Evolutionary conservation across 2,329 filamentous ascomycete genomes (phyloP).

Genomic region (Fusarium cicatricum): DNA sequence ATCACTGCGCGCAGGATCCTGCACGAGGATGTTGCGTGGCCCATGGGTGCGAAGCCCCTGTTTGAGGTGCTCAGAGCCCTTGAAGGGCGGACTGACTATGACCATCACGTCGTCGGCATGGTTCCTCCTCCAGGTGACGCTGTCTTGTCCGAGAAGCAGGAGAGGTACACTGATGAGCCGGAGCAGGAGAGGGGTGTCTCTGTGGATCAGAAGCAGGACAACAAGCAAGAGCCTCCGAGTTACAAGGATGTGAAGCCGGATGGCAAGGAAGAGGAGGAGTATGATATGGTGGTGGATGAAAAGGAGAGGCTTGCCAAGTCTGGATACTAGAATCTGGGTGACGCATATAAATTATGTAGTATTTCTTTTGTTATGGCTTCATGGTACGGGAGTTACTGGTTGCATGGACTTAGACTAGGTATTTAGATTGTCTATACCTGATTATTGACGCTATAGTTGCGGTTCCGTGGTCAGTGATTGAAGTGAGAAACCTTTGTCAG

Average conservation of each 20-base stretch:
- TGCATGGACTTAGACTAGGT: background rate
- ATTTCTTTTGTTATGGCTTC: background rate
- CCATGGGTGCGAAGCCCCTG: conserved; percentile 48
- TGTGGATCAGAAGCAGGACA: background rate
- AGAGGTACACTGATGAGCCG: conserved; percentile 27
- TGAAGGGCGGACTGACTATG: conserved; percentile 44
- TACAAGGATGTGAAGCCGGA: conserved; percentile 23
- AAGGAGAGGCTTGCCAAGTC: conserved; percentile 41
- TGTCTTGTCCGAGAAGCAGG: conserved; percentile 44
- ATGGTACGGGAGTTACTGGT: background rate
- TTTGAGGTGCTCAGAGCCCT: conserved; percentile 52
- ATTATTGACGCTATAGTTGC: too few relatives aligned
- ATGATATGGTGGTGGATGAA: conserved; percentile 31
- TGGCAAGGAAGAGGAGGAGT: conserved; percentile 23
- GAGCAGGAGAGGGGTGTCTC: background rate
- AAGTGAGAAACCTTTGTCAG: too few relatives aligned
- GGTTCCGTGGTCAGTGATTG: too few relatives aligned
- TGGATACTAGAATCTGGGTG: conserved; percentile 34
- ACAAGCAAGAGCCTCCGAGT: conserved; percentile 26
- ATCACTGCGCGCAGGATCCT: conserved; percentile 50
- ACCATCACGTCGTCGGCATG: conserved; percentile 40
- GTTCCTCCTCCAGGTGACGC: conserved; percentile 31
- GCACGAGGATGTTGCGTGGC: conserved; percentile 51
- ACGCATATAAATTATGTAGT: too few relatives aligned
- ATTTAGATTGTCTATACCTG: background rate